These are phyloP conservation scores for Fusarium luffae DNA, from an alignment of 2,329 filamentous ascomycete species.

Conservation along the genomic window DNA sequence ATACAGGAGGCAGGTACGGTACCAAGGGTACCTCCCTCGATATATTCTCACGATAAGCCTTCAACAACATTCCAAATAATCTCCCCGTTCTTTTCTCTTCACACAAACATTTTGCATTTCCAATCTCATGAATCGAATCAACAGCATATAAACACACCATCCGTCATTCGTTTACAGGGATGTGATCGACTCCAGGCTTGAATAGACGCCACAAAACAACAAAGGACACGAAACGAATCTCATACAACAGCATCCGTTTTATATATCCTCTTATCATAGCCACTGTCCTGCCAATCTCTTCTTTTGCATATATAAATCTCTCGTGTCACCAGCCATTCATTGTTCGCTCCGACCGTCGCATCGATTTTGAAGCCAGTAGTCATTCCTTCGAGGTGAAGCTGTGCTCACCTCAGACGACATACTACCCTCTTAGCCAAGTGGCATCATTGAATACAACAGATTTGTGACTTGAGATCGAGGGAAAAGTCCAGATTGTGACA, in stretches of 20 bases:
- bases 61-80: not conserved
- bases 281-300: not conserved
- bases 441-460: not conserved
- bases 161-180: not conserved
- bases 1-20: not conserved
- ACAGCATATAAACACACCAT: not conserved
- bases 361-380: not conserved
- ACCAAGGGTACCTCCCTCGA: not conserved
- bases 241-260: not conserved
- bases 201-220: conserved; percentile 39
- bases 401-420: not conserved
- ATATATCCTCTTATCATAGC: not conserved
- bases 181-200: conserved; percentile 5
- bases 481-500: not conserved
- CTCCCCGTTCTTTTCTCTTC: not conserved
- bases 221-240: conserved; percentile 22
- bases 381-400: not conserved
- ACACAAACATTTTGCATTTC: not conserved
- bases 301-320: not conserved
- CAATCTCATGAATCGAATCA: not conserved
- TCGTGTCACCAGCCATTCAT: not conserved
- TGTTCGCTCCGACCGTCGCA: not conserved
- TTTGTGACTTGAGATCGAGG: not conserved
- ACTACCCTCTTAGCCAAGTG: not conserved
- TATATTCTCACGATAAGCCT: conserved; percentile 31